Evolutionary conservation across 192 early-diverging fungal genomes (phyloP).

Genomic region (Coemansia sp.): DNA sequence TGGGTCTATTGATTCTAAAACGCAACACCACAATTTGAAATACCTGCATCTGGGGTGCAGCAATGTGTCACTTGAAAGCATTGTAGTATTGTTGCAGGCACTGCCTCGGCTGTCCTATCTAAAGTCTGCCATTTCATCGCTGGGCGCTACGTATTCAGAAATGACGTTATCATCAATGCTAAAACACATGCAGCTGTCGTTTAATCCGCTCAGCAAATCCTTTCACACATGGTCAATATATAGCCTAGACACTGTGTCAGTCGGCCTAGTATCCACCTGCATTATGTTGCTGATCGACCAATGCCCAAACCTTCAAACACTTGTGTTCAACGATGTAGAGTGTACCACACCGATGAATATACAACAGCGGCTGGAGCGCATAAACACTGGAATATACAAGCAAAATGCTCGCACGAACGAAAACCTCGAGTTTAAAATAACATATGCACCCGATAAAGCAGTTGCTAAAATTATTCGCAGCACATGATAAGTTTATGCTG

Average conservation of each 20-base stretch:
- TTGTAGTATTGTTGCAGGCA: background rate
- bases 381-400: no score
- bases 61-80: background rate
- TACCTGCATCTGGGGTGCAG: background rate
- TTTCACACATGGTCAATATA: background rate
- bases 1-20: background rate
- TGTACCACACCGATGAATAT: background rate
- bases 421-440: no score
- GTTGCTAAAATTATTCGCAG: no score
- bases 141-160: background rate
- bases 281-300: background rate
- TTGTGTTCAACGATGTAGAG: background rate
- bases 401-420: no score
- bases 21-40: background rate
- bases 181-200: background rate
- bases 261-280: background rate
- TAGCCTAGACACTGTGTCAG: background rate
- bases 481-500: no score
- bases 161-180: background rate
- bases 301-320: background rate
- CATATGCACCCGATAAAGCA: no score
- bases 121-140: background rate
- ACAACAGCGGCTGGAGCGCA: background rate
- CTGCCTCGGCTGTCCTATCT: background rate
- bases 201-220: background rate